These are phyloP conservation scores for Coemansia sp. DNA, from an alignment of 192 early-diverging fungal genomes.

Conservation along the genomic window DNA sequence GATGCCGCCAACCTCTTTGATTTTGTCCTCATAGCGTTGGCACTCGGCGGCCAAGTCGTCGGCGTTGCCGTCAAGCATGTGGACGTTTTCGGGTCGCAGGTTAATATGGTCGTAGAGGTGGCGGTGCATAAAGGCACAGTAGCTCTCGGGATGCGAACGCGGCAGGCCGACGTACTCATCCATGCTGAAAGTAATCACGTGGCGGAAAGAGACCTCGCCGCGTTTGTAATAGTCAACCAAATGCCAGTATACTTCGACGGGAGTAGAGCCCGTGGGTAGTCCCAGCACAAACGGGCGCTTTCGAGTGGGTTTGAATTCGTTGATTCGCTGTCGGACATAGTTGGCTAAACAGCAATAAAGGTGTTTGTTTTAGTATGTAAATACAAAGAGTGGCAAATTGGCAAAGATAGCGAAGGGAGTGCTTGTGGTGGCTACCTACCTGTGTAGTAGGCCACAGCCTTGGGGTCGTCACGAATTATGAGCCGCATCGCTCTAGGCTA, in stretches of 20 bases:
- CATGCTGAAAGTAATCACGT: constrained; percentile 88
- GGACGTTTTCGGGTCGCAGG: constrained; percentile 72
- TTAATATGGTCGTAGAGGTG: constrained; percentile 85
- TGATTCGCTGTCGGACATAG: constrained; percentile 77
- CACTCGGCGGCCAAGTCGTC: constrained; percentile 80
- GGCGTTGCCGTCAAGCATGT: constrained; percentile 85
- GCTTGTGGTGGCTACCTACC: constrained; percentile 21
- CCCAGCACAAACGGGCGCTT: constrained; percentile 81
- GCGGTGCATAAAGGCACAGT: constrained; percentile 88
- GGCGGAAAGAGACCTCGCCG: constrained; percentile 71
- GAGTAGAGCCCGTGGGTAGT: constrained; percentile 83
- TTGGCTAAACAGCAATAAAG: constrained; percentile 56
- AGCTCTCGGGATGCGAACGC: constrained; percentile 73
- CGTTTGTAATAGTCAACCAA: constrained; percentile 72
- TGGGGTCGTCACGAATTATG: constrained; percentile 55
- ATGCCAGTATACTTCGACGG: constrained; percentile 77
- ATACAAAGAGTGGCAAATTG: not conserved
- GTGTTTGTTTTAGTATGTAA: not conserved
- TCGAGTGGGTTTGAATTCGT: constrained; percentile 72
- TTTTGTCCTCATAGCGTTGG: constrained; percentile 75
- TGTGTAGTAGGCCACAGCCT: constrained; percentile 55
- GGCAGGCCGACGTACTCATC: constrained; percentile 84
- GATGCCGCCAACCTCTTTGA: constrained; percentile 75
- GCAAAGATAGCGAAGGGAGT: not conserved
- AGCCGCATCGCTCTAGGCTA: constrained; percentile 37